Base-by-base conservation (phyloP, 2,329 filamentous ascomycete genomes). In the Epichloe bromicola region DNA sequence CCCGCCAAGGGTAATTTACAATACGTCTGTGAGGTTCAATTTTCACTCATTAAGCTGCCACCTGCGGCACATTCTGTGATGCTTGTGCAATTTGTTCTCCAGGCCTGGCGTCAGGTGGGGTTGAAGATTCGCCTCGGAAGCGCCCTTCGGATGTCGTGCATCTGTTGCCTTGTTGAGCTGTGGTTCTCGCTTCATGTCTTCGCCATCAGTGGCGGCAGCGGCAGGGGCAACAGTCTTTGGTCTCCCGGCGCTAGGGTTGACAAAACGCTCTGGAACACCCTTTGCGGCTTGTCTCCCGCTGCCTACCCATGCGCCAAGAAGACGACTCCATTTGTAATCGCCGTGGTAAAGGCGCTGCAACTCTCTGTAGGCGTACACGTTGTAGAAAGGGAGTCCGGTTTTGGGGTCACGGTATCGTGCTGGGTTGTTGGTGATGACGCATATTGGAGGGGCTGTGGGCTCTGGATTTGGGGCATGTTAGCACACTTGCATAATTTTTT, bases 291-390 rank as follows among this genome's bases (percentile, higher is more conserved):
- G 71, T 63, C 71, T 72, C 56, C 71, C 74, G 57, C 75, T 78
- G 0, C 91, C 91, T 4, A 91, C 83, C 78, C 90, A 98, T 15
- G 84, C 86, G 5, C 87, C 89, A 33, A 95, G 67, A 58, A 93
- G 73, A 33, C 74, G 74, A 63, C 89, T 95, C 86, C 88, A 98
- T 52, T 79, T 79, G 65, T 89, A 90, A 43, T 87, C 82, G 42
- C 88, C 85, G 1, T 74, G 77, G 49, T 80, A 70, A 14, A 95
- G 75, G 51, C 83, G 80, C 60, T 87, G 84, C 44, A 97, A 85
- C 65, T 94, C 83, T 59, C 81, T 81, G 68, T 89, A 96, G 0
- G 89, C 90, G 55, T 83, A 79, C 42, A 80, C 73, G 63, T 91
- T 91, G 56, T 80, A 78, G 67, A 91, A 98, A 1, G 83, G 80